Conservation (phyloP, 768 basidiomycete genomes). For the Termitomyces sp. region DNA sequence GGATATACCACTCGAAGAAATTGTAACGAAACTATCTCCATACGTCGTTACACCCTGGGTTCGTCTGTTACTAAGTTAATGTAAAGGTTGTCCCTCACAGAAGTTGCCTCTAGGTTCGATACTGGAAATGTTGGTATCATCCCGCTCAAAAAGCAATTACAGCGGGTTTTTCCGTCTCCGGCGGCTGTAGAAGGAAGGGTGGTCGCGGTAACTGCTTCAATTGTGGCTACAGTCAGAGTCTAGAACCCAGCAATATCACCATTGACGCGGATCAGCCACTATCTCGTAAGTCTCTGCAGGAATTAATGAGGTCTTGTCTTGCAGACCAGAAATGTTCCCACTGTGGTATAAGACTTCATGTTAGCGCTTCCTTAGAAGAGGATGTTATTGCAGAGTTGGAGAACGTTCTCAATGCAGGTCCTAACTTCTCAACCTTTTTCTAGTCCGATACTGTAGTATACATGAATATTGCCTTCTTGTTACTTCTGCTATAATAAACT, state of each 20-base stretch:
- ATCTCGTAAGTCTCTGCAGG: neutral
- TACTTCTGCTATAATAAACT: neutral
- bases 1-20: neutral
- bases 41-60: neutral
- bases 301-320: neutral
- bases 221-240: neutral
- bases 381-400: neutral
- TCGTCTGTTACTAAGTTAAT: neutral
- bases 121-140: neutral
- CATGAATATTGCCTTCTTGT: neutral
- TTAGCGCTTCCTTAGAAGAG: neutral
- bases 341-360: neutral
- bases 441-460: neutral
- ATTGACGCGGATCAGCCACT: neutral
- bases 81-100: neutral
- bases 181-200: neutral
- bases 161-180: neutral
- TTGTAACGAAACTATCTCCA: neutral
- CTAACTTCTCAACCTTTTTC: neutral
- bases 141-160: neutral
- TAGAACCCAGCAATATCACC: neutral
- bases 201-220: neutral
- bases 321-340: neutral
- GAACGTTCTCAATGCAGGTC: neutral
- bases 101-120: neutral